Conservation (phyloP, 176 grass and related monocot genomes). For the Otatea glauca region DNA sequence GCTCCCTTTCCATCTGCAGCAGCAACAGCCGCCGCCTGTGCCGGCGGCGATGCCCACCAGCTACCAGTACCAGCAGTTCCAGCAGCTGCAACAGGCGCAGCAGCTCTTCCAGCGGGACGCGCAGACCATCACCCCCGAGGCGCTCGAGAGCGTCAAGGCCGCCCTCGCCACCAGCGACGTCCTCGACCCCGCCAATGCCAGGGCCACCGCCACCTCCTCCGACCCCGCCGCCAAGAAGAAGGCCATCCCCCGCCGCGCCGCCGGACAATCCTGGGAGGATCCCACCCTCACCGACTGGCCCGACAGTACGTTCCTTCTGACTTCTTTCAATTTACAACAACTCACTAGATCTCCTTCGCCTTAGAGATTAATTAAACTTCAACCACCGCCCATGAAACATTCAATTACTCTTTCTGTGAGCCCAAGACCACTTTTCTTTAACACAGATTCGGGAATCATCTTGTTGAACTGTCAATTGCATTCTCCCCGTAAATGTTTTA, state of each 20-base stretch:
- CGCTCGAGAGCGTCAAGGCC: conserved; percentile 93
- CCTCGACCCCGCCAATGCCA: conserved; percentile 53
- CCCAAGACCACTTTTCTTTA: background rate
- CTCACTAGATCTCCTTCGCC: background rate
- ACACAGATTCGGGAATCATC: background rate
- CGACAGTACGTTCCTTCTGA: conserved; percentile 67
- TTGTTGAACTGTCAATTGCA: background rate
- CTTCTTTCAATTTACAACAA: background rate
- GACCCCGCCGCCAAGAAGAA: conserved; percentile 66
- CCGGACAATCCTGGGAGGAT: conserved; percentile 86
- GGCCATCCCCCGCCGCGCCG: conserved; percentile 75
- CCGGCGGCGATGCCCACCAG: background rate
- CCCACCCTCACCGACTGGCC: conserved; percentile 93
- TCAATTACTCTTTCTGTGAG: background rate
- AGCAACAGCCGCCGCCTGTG: conserved; percentile 44
- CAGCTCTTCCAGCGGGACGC: conserved; percentile 96
- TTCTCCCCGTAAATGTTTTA: background rate
- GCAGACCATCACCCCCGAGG: conserved; percentile 94
- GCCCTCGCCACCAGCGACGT: conserved; percentile 87
- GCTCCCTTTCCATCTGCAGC: conserved; percentile 88
- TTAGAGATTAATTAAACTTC: background rate
- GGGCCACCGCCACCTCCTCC: conserved; percentile 52
- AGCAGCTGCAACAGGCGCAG: conserved; percentile 79
- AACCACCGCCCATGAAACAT: background rate
- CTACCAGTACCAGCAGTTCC: conserved; percentile 65